Evolutionary conservation across 768 basidiomycete genomes (phyloP).

Genomic region (Suillus paluster): DNA sequence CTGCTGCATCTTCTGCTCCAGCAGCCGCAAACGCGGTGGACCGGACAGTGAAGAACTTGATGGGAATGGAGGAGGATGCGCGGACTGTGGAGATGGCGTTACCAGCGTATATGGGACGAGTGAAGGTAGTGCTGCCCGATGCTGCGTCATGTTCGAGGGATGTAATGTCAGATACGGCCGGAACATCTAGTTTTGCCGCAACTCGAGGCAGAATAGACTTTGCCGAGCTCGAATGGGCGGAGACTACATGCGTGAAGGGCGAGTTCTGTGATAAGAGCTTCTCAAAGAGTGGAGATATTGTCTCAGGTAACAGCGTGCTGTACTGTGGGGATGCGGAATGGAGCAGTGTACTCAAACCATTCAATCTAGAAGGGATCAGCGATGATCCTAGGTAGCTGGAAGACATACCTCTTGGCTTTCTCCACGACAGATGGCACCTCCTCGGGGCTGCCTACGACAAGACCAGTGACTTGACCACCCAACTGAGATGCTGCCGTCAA

Average conservation of each 20-base stretch:
- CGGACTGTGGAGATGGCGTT: conserved; percentile 95
- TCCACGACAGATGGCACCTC: conserved; percentile 70
- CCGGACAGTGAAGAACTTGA: conserved; percentile 96
- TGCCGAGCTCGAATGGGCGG: conserved; percentile 88
- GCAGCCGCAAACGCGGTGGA: conserved; percentile 87
- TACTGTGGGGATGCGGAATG: conserved; percentile 77
- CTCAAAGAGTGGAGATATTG: conserved; percentile 80
- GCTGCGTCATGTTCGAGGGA: conserved; percentile 69
- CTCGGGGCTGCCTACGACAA: conserved; percentile 65
- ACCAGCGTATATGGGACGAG: conserved; percentile 96
- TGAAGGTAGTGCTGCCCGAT: conserved; percentile 81
- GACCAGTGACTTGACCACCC: conserved; percentile 74
- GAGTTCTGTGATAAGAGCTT: conserved; percentile 65
- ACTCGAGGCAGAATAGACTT: conserved; percentile 94
- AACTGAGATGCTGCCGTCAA: conserved; percentile 87
- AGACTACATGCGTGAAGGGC: conserved; percentile 88
- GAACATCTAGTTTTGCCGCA: conserved; percentile 86
- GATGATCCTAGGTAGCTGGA: neutral
- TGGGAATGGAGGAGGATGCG: conserved; percentile 70
- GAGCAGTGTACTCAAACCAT: conserved; percentile 68
- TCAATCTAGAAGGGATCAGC: conserved; percentile 49
- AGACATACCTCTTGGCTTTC: conserved; percentile 77
- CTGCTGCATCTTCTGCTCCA: conserved; percentile 47
- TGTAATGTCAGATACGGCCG: conserved; percentile 79
- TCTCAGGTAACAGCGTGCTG: conserved; percentile 43